These are phyloP conservation scores for Moesziomyces parantarcticus DNA, from an alignment of 1,284 basidiomycete species.

Conservation along the genomic window DNA sequence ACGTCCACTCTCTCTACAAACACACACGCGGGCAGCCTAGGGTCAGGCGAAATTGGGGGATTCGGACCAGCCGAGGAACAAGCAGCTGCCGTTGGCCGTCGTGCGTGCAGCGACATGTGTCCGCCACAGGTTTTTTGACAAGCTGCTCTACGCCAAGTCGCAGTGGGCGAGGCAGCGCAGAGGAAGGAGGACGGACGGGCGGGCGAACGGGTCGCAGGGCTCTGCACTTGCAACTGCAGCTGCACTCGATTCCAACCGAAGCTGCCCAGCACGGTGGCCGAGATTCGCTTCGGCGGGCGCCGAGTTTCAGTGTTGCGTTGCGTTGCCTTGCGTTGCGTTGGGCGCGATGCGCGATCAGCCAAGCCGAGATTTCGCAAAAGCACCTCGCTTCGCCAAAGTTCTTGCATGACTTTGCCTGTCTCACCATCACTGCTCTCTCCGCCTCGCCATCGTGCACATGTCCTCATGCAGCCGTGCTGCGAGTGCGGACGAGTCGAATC, in stretches of 20 bases:
- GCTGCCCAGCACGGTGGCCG: no score
- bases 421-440: background rate
- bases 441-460: background rate
- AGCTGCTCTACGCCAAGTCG: no score
- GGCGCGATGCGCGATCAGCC: background rate
- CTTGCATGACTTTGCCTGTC: background rate
- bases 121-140: no score
- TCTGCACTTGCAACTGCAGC: no score
- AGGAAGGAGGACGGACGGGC: background rate
- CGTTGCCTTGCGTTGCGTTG: no score
- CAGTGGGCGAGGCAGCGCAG: background rate
- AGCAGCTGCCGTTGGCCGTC: no score
- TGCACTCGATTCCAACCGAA: no score
- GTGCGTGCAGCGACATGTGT: no score
- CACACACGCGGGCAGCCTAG: background rate
- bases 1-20: no score
- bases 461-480: background rate
- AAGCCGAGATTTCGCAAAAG: slow-evolving; percentile 1
- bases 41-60: background rate
- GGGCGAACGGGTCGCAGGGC: no score
- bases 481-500: background rate
- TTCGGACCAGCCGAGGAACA: no score
- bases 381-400: background rate
- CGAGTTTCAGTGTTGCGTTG: background rate
- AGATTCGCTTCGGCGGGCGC: background rate